Evolutionary conservation across 2,329 filamentous ascomycete species (phyloP).

Genomic region (Venturia oleaginea): DNA sequence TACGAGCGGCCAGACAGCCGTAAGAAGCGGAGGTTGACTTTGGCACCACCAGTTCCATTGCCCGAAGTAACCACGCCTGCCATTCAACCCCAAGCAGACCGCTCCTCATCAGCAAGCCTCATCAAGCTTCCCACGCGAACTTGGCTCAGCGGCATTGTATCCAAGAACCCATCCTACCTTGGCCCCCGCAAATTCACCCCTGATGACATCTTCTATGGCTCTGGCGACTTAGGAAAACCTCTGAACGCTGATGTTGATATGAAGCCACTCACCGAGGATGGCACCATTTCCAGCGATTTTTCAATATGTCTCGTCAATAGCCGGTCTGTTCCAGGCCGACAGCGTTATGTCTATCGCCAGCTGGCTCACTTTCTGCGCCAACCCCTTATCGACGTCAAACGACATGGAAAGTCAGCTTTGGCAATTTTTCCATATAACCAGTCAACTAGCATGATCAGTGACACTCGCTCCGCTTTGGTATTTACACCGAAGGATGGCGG

Average conservation of each 20-base stretch:
- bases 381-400: conserved; percentile 18
- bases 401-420: conserved; percentile 18
- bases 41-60: not conserved
- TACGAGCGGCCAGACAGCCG: not conserved
- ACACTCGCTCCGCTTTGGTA: conserved; percentile 24
- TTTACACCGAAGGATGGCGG: conserved; percentile 18
- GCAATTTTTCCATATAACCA: conserved; percentile 25
- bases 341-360: conserved; percentile 22
- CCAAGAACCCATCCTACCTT: conserved; percentile 13
- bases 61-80: not conserved
- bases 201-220: conserved; percentile 28
- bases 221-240: conserved; percentile 20
- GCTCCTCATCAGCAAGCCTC: not conserved
- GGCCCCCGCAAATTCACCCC: conserved; percentile 19
- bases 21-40: not conserved
- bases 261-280: conserved; percentile 5
- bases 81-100: not conserved
- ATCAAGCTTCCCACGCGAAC: not conserved
- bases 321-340: conserved; percentile 15
- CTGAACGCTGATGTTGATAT: conserved; percentile 7
- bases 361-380: conserved; percentile 21
- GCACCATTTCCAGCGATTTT: conserved; percentile 17
- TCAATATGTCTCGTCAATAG: not conserved
- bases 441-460: not conserved
- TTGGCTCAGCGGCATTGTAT: not conserved